These are phyloP conservation scores for Colletotrichum limetticola DNA, from an alignment of 2,329 filamentous ascomycete species.

Conservation along the genomic window DNA sequence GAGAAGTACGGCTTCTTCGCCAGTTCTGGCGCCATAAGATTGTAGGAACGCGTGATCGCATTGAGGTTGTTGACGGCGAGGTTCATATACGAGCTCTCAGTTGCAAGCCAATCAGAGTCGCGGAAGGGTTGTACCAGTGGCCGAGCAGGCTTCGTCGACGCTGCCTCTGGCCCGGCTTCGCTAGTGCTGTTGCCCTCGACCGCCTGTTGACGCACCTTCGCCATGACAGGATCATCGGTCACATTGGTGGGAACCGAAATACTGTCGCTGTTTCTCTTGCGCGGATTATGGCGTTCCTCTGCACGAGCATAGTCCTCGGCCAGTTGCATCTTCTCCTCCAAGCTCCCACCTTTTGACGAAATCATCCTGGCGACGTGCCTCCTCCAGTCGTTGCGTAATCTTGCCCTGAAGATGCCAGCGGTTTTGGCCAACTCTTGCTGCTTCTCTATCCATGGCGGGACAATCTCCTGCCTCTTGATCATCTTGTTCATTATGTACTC, in stretches of 20 bases:
- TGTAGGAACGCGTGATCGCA: constrained; percentile 84
- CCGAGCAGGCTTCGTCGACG: constrained; percentile 1
- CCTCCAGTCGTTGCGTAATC: constrained; percentile 86
- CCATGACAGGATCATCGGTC: constrained; percentile 61
- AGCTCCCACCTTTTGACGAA: constrained; percentile 77
- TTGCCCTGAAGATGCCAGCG: constrained; percentile 74
- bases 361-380: constrained; percentile 84
- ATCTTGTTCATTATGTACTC: constrained; percentile 99
- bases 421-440: constrained; percentile 87
- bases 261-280: constrained; percentile 56
- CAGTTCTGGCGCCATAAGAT: constrained; percentile 90
- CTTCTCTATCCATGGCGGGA: constrained; percentile 98
- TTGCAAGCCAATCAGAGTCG: constrained; percentile 78
- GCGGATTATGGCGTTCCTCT: constrained; percentile 74
- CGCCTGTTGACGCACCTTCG: constrained; percentile 51
- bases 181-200: neutral
- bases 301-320: constrained; percentile 81
- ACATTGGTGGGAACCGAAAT: constrained; percentile 57
- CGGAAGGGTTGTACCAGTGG: constrained; percentile 74
- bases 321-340: constrained; percentile 77
- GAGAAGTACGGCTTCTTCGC: constrained; percentile 94
- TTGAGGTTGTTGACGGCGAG: constrained; percentile 85
- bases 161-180: constrained; percentile 7
- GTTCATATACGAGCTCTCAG: constrained; percentile 79
- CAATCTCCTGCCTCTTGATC: constrained; percentile 94